Percentiles rank a stretch among this genome's conserved stretches.
Conservation (phyloP, 305 asterid genomes). For the Solanum hybrid region DNA sequence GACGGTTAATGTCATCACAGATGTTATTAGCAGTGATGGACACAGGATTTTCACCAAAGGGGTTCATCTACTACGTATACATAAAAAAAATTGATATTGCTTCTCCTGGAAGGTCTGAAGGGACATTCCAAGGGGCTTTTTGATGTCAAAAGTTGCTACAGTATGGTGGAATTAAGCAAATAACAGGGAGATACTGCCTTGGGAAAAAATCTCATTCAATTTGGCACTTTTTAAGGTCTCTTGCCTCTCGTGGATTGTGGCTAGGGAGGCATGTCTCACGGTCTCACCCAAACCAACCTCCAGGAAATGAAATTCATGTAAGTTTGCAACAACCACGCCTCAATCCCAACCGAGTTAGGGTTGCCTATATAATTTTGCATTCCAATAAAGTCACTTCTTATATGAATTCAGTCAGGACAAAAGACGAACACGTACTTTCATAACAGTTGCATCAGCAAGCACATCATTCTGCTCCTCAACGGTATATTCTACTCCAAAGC, state of each 20-base stretch:
- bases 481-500: constrained; percentile 42
- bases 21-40: background rate
- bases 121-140: background rate
- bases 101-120: background rate
- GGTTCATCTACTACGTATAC: background rate
- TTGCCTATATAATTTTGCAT: background rate
- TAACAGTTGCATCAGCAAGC: constrained; percentile 14
- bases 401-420: background rate
- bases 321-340: background rate
- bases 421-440: constrained; percentile 21
- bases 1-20: background rate
- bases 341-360: background rate
- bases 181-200: background rate
- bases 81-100: background rate
- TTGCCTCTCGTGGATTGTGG: background rate
- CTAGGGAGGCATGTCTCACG: background rate
- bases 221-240: background rate
- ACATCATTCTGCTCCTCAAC: constrained; percentile 20
- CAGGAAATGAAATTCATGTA: background rate
- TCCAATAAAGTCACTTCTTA: background rate
- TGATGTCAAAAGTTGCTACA: background rate
- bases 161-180: background rate
- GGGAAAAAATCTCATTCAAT: background rate
- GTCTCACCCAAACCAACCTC: background rate
- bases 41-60: background rate